These are phyloP conservation scores for Solanum hybrid DNA, from an alignment of 305 asterid genomes.

Conservation along the genomic window DNA sequence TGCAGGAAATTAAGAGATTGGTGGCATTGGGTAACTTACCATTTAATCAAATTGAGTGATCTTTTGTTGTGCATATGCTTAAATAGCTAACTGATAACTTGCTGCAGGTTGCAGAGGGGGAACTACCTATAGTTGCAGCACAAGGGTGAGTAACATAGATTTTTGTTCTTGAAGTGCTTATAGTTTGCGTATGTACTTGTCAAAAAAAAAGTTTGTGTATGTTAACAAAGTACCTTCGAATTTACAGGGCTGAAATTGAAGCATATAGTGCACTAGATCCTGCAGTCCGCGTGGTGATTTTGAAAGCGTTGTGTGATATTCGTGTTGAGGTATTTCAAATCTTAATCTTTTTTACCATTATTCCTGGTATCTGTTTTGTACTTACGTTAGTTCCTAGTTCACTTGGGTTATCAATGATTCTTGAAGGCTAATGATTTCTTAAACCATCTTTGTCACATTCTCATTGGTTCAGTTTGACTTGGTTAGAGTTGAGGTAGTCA, in stretches of 20 bases:
- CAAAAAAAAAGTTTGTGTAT: not conserved
- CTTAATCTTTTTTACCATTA: not conserved
- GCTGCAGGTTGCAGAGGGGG: slow-evolving; percentile 96
- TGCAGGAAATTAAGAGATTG: slow-evolving; percentile 91
- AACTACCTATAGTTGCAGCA: slow-evolving; percentile 88
- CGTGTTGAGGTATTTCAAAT: slow-evolving; percentile 77
- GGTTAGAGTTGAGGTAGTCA: not conserved
- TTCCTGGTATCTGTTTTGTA: not conserved
- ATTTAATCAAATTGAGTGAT: not conserved
- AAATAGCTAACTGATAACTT: not conserved
- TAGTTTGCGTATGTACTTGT: not conserved
- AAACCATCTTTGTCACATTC: not conserved
- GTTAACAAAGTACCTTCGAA: slow-evolving; percentile 1
- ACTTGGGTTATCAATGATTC: not conserved
- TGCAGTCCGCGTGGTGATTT: slow-evolving; percentile 81
- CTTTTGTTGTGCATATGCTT: not conserved
- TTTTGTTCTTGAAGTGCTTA: not conserved
- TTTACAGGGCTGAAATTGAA: slow-evolving; percentile 80
- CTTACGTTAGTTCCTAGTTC: not conserved
- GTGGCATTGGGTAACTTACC: slow-evolving; percentile 94
- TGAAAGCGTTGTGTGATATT: slow-evolving; percentile 96
- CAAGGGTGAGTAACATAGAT: slow-evolving; percentile 67
- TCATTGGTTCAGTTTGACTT: not conserved
- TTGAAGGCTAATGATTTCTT: not conserved
- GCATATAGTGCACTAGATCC: slow-evolving; percentile 75